Conservation (phyloP, 78 protist genomes). For the Dictyostelium firmibasis region DNA sequence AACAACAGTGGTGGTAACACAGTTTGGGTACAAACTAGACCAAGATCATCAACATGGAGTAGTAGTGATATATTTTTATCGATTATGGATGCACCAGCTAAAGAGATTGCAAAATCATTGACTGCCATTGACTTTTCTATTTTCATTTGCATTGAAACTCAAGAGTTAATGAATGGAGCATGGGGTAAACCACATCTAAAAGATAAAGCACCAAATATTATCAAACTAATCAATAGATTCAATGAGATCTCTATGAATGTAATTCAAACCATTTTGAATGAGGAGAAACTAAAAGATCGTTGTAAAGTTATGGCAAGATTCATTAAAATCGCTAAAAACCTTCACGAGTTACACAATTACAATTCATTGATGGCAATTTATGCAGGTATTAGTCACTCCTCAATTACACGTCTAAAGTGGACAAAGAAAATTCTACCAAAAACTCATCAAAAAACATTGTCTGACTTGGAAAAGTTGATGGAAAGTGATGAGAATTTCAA, state of each 20-base stretch:
- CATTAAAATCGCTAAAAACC: constrained; percentile 59
- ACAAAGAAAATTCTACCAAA: constrained; percentile 60
- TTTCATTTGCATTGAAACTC: constrained; percentile 59
- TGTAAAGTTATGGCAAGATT: constrained; percentile 74
- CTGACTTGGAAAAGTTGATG: constrained; percentile 47
- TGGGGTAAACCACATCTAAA: constrained; percentile 59
- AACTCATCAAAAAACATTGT: constrained; percentile 49
- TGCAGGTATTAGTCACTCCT: constrained; percentile 61
- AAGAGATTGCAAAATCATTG: constrained; percentile 62
- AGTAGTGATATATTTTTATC: constrained; percentile 47
- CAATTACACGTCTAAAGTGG: constrained; percentile 55
- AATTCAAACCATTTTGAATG: constrained; percentile 66
- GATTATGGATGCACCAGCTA: constrained; percentile 73
- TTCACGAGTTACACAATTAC: constrained; percentile 48
- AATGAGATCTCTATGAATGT: constrained; percentile 75
- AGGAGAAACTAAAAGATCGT: constrained; percentile 54
- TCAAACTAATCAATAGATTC: constrained; percentile 38
- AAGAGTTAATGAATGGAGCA: constrained; percentile 75
- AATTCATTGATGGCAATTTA: constrained; percentile 77
- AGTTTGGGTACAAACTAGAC: constrained; percentile 27
- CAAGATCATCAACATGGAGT: constrained; percentile 56
- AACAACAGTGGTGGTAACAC: background rate
- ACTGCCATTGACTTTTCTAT: constrained; percentile 57
- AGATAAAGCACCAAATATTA: constrained; percentile 51
- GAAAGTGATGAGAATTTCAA: constrained; percentile 69